A percentile compares a stretch with the other conserved stretches of the same genome.
Conservation (phyloP, 768 basidiomycete genomes). For the Cystobasidium ongulense region DNA sequence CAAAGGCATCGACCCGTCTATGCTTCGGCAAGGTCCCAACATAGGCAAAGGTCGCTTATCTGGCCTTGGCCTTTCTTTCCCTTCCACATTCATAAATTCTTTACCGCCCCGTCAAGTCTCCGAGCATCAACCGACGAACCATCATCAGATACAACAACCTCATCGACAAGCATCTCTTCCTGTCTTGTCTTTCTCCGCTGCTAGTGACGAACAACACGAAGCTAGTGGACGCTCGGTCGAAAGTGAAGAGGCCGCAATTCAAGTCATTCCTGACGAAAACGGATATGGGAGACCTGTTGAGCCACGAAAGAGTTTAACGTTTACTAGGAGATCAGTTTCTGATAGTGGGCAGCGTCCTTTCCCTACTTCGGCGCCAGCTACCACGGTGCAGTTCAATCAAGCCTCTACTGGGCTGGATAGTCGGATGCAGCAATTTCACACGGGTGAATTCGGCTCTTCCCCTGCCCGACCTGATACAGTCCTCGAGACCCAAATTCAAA, state of each 20-base stretch:
- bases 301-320: background rate
- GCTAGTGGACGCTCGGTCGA: background rate
- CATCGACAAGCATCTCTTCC: slow-evolving; percentile 23
- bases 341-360: background rate
- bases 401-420: background rate
- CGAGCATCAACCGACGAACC: background rate
- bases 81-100: background rate
- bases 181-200: slow-evolving; percentile 23
- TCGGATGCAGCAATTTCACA: background rate
- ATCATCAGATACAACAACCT: background rate
- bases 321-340: background rate
- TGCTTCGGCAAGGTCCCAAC: slow-evolving; percentile 19
- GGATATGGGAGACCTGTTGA: background rate
- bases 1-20: background rate
- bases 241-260: slow-evolving; percentile 10
- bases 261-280: background rate
- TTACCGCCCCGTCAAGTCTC: background rate
- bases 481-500: background rate
- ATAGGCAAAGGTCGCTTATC: slow-evolving; percentile 17
- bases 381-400: slow-evolving; percentile 17
- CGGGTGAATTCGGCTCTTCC: background rate
- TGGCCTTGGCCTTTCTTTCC: slow-evolving; percentile 7
- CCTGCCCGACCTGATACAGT: background rate
- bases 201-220: background rate
- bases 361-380: slow-evolving; percentile 11